Evolutionary conservation across 192 early-diverging fungal species (phyloP).

Genomic region (Paraglomus occultum): DNA sequence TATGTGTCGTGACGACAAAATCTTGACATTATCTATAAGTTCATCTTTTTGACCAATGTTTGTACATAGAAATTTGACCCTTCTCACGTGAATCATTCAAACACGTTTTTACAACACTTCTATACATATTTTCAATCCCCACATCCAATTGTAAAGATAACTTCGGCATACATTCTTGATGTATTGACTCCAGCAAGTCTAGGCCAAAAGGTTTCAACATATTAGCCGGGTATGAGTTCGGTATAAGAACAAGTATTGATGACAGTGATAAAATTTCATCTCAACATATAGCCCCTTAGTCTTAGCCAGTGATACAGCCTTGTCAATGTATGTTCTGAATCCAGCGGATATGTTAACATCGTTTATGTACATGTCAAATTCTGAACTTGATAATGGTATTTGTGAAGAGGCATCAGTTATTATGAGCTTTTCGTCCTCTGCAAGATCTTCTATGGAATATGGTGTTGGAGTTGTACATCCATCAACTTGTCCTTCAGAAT

Average conservation of each 20-base stretch:
- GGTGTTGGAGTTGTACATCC: too few species aligned
- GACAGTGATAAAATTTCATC: conserved; percentile 6
- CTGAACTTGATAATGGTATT: too few species aligned
- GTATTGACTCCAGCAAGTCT: neutral
- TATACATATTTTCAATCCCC: neutral
- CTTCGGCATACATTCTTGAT: neutral
- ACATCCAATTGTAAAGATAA: neutral
- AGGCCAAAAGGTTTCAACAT: conserved; percentile 9
- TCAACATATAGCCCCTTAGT: neutral
- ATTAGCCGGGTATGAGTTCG: neutral
- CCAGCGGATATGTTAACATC: too few species aligned
- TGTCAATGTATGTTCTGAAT: neutral
- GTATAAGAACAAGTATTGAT: conserved; percentile 4
- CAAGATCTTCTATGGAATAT: too few species aligned
- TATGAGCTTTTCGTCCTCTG: too few species aligned
- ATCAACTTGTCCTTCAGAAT: too few species aligned
- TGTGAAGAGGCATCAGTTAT: too few species aligned
- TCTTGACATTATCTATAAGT: neutral
- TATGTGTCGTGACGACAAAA: too few species aligned
- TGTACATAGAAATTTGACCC: neutral
- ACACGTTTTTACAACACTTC: neutral
- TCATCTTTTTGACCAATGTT: neutral
- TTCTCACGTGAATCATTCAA: neutral
- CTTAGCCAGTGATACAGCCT: neutral
- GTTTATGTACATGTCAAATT: too few species aligned